Base-by-base conservation (phyloP, 768 basidiomycete genomes). In the Kwoniella newhampshirensis region DNA sequence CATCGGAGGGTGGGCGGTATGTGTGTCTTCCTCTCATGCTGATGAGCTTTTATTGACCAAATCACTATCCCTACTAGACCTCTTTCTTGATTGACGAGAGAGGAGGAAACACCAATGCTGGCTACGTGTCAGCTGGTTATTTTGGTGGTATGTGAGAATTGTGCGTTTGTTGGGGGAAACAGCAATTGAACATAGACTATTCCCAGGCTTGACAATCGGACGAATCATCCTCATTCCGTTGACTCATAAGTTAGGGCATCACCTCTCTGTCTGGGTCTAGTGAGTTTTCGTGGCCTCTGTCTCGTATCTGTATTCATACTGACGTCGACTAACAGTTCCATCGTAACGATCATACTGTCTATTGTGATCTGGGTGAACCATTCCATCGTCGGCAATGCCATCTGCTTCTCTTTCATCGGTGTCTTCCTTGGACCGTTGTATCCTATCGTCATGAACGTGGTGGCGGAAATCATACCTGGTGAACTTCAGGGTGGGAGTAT, bases 371-470 rank as follows among this genome's bases (percentile, higher is more conserved):
- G 87, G 87, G 79, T 85, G 26, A 82, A 84, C 0, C 85, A 85
- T 21, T 80, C 83, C 4, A 77, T 88, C 15, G 77, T 87, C 8
- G 85, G 82, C 2, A 80, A 83, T 62, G 87, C 82, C 2, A 79
- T 88, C 3, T 83, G 85, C 0, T 80, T 88, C 21, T 81, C 85
- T 1, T 62, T 87, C 43, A 76, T 87, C 15, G 88, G 87, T 17
- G 45, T 88, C 8, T 74, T 88, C 21, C 78, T 89, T n/a, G 88
- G 87, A 0, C 87, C 87, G 2, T 83, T 88, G 78, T 88, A 86
- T 67, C 86, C 86, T 1, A 82, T 87, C 45, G 68, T 73, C 39
- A 72, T 77, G 54, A 63, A 70, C 21, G 81, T 81, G 1, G 79
- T 68, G 82, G 87, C 84, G 5, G 80, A 83, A 1, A 79, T 89